Conservation (phyloP, 1,284 basidiomycete genomes). For the Ganoderma lingzhi region DNA sequence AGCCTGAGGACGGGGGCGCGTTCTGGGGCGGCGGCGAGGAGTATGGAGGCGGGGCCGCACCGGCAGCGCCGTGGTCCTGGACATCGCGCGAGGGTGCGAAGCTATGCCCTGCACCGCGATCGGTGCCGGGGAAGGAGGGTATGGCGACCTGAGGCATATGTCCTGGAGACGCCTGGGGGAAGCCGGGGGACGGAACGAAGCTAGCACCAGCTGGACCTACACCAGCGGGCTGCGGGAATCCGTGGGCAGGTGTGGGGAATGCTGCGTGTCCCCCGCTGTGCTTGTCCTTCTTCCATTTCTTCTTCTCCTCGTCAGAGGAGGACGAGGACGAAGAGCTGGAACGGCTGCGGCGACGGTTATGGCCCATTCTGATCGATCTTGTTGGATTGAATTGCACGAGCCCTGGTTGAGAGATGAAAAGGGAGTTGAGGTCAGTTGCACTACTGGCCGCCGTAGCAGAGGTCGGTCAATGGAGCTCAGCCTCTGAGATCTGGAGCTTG, state of each 20-base stretch:
- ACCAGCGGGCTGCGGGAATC: constrained; percentile 12
- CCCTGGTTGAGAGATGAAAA: no score
- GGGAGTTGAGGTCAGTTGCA: neutral
- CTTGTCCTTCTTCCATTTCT: constrained; percentile 34
- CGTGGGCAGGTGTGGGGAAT: constrained; percentile 18
- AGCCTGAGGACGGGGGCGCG: constrained; percentile 63
- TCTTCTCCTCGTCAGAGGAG: constrained; percentile 33
- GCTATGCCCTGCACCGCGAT: constrained; percentile 19
- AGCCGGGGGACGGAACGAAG: constrained; percentile 4
- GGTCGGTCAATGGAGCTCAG: neutral
- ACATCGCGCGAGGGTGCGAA: constrained; percentile 13
- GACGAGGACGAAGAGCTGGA: constrained; percentile 35
- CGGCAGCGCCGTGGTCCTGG: constrained; percentile 6
- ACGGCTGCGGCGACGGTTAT: constrained; percentile 38
- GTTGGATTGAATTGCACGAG: neutral
- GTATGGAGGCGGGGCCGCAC: constrained; percentile 20
- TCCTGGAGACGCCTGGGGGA: constrained; percentile 1
- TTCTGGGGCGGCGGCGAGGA: constrained; percentile 7
- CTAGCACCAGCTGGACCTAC: neutral
- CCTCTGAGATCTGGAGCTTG: no score
- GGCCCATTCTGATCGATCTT: constrained; percentile 22
- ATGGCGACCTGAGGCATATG: constrained; percentile 11
- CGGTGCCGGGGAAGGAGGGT: constrained; percentile 23
- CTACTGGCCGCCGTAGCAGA: neutral
- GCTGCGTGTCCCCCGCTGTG: constrained; percentile 32